Percentiles rank a stretch among this genome's conserved stretches.
These are phyloP conservation scores for Tolypocladium sp. DNA, from an alignment of 2,329 filamentous ascomycete species.

Conservation along the genomic window DNA sequence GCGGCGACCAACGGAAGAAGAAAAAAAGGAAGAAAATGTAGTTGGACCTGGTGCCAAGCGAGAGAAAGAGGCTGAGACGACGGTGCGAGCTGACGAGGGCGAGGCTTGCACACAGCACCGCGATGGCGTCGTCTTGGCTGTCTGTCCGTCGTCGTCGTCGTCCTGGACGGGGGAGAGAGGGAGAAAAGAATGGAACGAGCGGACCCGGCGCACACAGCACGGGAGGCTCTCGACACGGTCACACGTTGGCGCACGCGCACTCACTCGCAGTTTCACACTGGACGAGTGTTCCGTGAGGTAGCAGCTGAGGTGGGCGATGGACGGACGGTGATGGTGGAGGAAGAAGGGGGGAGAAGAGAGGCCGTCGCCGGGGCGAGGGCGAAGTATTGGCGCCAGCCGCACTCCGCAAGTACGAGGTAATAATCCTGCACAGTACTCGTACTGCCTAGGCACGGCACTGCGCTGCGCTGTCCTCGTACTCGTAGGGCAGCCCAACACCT, in stretches of 20 bases:
- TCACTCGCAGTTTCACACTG: not conserved
- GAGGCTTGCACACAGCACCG: not conserved
- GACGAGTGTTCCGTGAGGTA: not conserved
- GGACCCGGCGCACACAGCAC: constrained; percentile 3
- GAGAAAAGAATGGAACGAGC: constrained; percentile 8
- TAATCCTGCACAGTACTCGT: too few species aligned
- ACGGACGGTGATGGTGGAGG: not conserved
- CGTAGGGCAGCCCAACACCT: not conserved
- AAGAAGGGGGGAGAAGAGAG: not conserved
- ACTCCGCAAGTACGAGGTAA: not conserved
- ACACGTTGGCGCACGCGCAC: not conserved
- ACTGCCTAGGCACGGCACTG: too few species aligned
- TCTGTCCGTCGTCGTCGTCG: not conserved
- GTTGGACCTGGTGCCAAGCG: constrained; percentile 18
- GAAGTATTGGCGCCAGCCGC: not conserved
- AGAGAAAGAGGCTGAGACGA: not conserved
- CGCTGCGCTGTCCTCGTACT: not conserved
- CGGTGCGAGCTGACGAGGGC: not conserved
- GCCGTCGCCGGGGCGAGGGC: not conserved
- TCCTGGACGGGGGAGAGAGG: not conserved
- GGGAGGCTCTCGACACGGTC: constrained; percentile 3
- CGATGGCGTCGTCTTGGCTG: not conserved
- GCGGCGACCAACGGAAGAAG: not conserved
- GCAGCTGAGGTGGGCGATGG: not conserved
- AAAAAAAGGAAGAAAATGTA: constrained; percentile 2